Evolutionary conservation across 495 filamentous ascomycete genomes (phyloP).

Genomic region (Tuber brumale): DNA sequence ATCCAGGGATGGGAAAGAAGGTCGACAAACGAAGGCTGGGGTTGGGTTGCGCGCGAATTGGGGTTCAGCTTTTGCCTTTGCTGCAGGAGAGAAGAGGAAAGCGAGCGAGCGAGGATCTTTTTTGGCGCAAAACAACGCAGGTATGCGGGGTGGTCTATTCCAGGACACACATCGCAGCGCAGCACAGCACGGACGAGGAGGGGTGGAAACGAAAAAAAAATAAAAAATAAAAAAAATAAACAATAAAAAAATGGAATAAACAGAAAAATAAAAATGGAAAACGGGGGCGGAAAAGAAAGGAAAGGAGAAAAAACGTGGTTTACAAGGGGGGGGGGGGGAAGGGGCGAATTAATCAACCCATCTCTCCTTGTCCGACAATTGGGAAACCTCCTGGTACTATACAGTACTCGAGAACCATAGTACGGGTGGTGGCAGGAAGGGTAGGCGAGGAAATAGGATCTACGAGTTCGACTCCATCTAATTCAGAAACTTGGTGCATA

Average conservation of each 20-base stretch:
- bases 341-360: slow-evolving; percentile 28
- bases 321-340: slow-evolving; percentile 27
- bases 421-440: slow-evolving; percentile 17
- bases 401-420: too few relatives aligned
- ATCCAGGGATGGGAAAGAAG: slow-evolving; percentile 27
- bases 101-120: slow-evolving; percentile 17
- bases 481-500: slow-evolving; percentile 1
- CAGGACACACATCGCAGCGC: slow-evolving; percentile 21
- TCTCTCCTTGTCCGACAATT: not conserved
- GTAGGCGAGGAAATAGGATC: slow-evolving; percentile 24
- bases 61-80: slow-evolving; percentile 12
- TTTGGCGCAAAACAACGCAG: slow-evolving; percentile 9
- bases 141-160: slow-evolving; percentile 39
- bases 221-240: not conserved
- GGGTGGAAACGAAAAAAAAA: not conserved
- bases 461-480: not conserved
- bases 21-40: slow-evolving; percentile 4
- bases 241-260: not conserved
- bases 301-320: slow-evolving; percentile 31
- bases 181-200: not conserved
- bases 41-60: slow-evolving; percentile 18
- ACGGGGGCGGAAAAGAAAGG: slow-evolving; percentile 9
- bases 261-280: not conserved
- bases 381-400: not conserved
- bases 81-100: slow-evolving; percentile 15